Evolutionary conservation across 1,284 basidiomycete genomes (phyloP).

Genomic region (Papiliotrema fonsecae): DNA sequence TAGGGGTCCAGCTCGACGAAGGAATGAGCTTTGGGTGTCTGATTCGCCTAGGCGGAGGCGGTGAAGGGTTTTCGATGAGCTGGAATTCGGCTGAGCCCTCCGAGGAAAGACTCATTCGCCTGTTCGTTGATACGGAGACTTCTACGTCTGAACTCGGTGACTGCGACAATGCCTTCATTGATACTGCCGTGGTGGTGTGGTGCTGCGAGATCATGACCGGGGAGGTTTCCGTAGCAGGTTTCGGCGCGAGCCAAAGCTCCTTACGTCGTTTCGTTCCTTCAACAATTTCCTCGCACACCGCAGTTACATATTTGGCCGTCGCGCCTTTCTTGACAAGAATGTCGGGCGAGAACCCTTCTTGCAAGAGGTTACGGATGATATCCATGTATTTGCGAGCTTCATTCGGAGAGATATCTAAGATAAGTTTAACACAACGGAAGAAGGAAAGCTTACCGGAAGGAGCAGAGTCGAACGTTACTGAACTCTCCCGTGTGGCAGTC

Average conservation of each 20-base stretch:
- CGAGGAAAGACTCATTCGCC: slow-evolving; percentile 1
- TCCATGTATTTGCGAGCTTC: slow-evolving; percentile 33
- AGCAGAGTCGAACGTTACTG: no score
- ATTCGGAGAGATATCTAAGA: slow-evolving; percentile 19
- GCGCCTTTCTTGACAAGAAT: slow-evolving; percentile 29
- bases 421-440: not conserved
- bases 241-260: slow-evolving; percentile 17
- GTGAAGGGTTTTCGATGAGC: slow-evolving; percentile 2
- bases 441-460: no score
- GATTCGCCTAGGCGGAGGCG: not conserved
- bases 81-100: slow-evolving; percentile 6
- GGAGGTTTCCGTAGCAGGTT: slow-evolving; percentile 7
- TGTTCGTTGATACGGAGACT: slow-evolving; percentile 15
- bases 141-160: slow-evolving; percentile 26
- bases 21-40: slow-evolving; percentile 6
- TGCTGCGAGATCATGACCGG: not conserved
- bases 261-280: slow-evolving; percentile 18
- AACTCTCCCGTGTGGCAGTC: no score
- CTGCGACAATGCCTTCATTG: not conserved
- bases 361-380: slow-evolving; percentile 31
- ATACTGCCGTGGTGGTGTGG: not conserved
- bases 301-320: slow-evolving; percentile 24
- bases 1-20: slow-evolving; percentile 9
- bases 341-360: slow-evolving; percentile 29
- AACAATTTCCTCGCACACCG: slow-evolving; percentile 38